Conservation (phyloP, 257 asterid species). For the Coffea canephora region DNA sequence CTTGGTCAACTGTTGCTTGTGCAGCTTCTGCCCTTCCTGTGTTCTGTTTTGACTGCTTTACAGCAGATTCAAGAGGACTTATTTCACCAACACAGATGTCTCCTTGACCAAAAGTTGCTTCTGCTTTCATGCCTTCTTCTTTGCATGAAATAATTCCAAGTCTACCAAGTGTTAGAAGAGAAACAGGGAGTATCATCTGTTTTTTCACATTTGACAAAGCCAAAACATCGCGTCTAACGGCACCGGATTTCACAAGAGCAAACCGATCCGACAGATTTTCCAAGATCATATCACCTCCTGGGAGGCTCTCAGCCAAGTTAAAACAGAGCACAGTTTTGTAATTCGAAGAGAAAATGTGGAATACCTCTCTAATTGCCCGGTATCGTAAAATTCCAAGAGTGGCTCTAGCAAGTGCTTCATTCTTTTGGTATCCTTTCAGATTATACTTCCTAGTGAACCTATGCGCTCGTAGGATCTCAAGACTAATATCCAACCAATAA, state of each 20-base stretch:
- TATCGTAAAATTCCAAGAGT: constrained; percentile 72
- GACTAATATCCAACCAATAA: constrained; percentile 85
- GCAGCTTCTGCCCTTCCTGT: constrained; percentile 91
- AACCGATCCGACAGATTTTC: constrained; percentile 61
- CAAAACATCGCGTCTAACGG: constrained; percentile 35
- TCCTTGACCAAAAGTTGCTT: constrained; percentile 44
- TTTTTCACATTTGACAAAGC: constrained; percentile 56
- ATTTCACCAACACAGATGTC: constrained; percentile 65
- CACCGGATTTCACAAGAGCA: constrained; percentile 36
- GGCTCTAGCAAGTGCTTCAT: constrained; percentile 79
- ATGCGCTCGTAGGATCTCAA: constrained; percentile 76
- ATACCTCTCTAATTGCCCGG: constrained; percentile 83
- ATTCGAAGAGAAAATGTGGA: constrained; percentile 56
- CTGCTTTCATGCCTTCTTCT: constrained; percentile 43
- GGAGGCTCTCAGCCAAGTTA: constrained; percentile 94
- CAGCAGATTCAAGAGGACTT: constrained; percentile 75
- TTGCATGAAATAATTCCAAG: constrained; percentile 52
- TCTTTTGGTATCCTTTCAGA: constrained; percentile 55
- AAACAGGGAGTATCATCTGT: constrained; percentile 45
- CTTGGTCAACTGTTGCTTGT: constrained; percentile 86
- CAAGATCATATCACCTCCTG: constrained; percentile 80
- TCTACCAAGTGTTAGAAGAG: constrained; percentile 53
- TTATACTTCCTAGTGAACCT: constrained; percentile 63
- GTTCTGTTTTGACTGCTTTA: constrained; percentile 70
- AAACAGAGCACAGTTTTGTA: constrained; percentile 78